These are phyloP conservation scores for Vavraia culicis DNA, from an alignment of 371 early-diverging fungal genomes.

Conservation along the genomic window DNA sequence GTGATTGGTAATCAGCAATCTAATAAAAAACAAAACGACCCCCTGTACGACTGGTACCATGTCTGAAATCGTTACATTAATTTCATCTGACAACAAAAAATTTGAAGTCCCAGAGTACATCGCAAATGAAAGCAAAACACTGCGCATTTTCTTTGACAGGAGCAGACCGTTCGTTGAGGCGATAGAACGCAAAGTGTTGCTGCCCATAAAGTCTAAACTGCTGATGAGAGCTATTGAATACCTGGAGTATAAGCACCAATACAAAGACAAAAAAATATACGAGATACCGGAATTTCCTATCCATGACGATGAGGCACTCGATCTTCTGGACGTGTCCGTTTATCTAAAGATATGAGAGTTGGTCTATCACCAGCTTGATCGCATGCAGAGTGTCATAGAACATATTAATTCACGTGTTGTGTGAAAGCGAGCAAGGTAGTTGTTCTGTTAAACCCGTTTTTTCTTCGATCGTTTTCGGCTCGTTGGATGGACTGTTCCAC, in stretches of 20 bases:
- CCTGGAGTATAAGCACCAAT: slow-evolving; percentile 12
- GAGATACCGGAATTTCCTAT: slow-evolving; percentile 26
- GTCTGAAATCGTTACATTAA: slow-evolving; percentile 17
- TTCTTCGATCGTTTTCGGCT: no score
- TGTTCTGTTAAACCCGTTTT: no score
- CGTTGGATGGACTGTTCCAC: no score
- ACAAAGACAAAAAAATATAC: not conserved
- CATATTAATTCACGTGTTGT: no score
- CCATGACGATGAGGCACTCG: slow-evolving; percentile 30
- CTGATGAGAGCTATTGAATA: slow-evolving; percentile 33
- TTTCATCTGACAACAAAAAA: slow-evolving; percentile 14
- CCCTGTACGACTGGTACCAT: no score
- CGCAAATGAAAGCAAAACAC: slow-evolving; percentile 7
- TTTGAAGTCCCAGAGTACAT: slow-evolving; percentile 27
- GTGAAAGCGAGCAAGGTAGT: no score
- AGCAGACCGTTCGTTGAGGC: slow-evolving; percentile 15
- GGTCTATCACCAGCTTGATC: no score
- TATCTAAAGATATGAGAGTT: slow-evolving; percentile 36
- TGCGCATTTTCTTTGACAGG: slow-evolving; percentile 15
- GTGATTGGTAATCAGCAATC: no score
- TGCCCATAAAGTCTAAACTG: slow-evolving; percentile 35
- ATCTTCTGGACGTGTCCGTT: slow-evolving; percentile 34
- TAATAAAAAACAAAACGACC: no score
- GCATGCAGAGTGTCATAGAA: no score
- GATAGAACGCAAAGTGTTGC: not conserved